phyloP scores from a whole-genome alignment of 805 yeast species.

The Wickerhamomyces chambardii region DNA sequence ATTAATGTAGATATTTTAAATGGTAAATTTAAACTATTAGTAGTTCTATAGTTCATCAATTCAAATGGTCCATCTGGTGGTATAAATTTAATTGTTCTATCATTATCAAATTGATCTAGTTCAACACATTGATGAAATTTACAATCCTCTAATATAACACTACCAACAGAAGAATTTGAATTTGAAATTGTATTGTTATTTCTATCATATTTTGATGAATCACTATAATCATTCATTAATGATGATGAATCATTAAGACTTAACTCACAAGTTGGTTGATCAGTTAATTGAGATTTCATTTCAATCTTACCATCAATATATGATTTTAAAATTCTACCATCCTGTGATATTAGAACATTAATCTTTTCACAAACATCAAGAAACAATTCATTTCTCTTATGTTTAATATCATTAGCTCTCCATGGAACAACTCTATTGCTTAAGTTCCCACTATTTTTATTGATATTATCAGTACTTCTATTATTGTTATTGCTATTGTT shows the following conservation, averaged over 20 bases:
- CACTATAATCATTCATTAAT: constrained; percentile 13
- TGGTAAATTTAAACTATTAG: constrained; percentile 58
- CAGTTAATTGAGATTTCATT: constrained; percentile 65
- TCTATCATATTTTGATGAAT: constrained; percentile 18
- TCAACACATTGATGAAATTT: constrained; percentile 86
- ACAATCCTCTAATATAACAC: constrained; percentile 61
- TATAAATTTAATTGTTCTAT: constrained; percentile 56
- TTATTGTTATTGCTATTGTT: not conserved
- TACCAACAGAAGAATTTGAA: constrained; percentile 36
- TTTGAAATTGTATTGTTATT: constrained; percentile 23
- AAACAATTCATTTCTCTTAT: constrained; percentile 74
- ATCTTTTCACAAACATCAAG: constrained; percentile 71
- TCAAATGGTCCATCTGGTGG: constrained; percentile 91
- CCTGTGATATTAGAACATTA: constrained; percentile 56
- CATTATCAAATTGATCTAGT: constrained; percentile 55
- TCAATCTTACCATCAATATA: constrained; percentile 71
- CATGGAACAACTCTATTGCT: too few species aligned
- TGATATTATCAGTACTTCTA: constrained; percentile 2
- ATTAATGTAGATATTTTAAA: constrained; percentile 55
- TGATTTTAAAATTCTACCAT: constrained; percentile 55
- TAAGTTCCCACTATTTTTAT: too few species aligned
- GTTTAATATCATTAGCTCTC: constrained; percentile 63
- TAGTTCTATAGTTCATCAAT: constrained; percentile 63
- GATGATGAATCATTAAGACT: constrained; percentile 56
- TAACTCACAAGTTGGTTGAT: constrained; percentile 77